A percentile compares a stretch with the other conserved stretches of the same genome.
phyloP scores from a whole-genome alignment of 129 eudicot genomes.

The Tagetes patula region DNA sequence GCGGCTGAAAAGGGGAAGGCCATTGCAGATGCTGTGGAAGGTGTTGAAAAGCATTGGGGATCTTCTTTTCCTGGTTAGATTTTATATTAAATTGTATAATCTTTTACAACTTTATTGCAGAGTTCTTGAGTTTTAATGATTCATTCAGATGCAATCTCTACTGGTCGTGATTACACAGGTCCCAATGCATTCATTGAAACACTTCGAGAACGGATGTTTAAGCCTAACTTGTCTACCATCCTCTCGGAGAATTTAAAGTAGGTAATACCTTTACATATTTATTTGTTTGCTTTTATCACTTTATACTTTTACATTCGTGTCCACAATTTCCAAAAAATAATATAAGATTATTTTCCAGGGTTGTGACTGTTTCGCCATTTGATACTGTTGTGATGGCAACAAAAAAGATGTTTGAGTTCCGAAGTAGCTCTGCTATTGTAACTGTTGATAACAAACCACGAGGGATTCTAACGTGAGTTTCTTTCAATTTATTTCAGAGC shows the following conservation, averaged over 20 bases:
- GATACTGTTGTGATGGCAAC: conserved; percentile 90
- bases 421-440: conserved; percentile 76
- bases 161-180: conserved; percentile 39
- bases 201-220: conserved; percentile 80
- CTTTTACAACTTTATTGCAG: neutral
- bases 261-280: conserved; percentile 67
- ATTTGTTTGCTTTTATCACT: conserved; percentile 3
- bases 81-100: conserved; percentile 5
- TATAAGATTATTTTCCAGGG: conserved; percentile 38
- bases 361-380: conserved; percentile 74
- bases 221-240: conserved; percentile 87
- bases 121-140: neutral
- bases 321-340: conserved; percentile 16
- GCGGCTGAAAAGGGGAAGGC: conserved; percentile 99
- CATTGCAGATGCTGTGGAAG: conserved; percentile 98
- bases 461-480: conserved; percentile 89
- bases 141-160: neutral
- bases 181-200: conserved; percentile 84
- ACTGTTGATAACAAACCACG: conserved; percentile 84
- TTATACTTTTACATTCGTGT: conserved; percentile 2
- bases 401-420: conserved; percentile 85
- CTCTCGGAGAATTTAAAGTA: conserved; percentile 92
- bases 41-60: conserved; percentile 98
- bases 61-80: conserved; percentile 67
- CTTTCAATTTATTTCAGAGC: conserved; percentile 5